Percentiles rank a stretch among this genome's conserved stretches.
Conservation (phyloP, 257 asterid species). For the Capsicum rhomboideum region DNA sequence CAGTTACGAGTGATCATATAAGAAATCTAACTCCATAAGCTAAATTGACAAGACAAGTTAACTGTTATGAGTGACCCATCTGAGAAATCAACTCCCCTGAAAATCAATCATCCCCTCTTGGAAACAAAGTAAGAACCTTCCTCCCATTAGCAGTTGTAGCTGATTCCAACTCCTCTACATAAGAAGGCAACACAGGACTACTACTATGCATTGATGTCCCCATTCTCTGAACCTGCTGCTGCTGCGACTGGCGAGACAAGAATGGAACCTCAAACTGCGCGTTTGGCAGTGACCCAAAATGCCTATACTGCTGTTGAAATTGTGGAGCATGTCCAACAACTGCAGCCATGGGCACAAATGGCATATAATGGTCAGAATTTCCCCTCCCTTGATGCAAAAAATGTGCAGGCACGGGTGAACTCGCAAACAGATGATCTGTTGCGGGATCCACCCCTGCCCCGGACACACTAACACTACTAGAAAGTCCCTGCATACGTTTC, state of each 20-base stretch:
- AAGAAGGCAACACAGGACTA: slow-evolving; percentile 22
- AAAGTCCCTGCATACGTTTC: slow-evolving; percentile 38
- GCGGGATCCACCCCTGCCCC: slow-evolving; percentile 39
- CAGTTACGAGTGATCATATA: not conserved
- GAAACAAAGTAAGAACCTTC: slow-evolving; percentile 73
- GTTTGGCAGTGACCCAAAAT: slow-evolving; percentile 28
- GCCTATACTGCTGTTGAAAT: slow-evolving; percentile 35
- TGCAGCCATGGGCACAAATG: slow-evolving; percentile 44
- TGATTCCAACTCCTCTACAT: slow-evolving; percentile 53
- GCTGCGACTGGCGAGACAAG: slow-evolving; percentile 35
- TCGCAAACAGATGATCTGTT: slow-evolving; percentile 55
- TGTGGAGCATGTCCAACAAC: slow-evolving; percentile 31
- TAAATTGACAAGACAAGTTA: not conserved
- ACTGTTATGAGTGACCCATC: not conserved
- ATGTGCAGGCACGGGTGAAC: slow-evolving; percentile 69
- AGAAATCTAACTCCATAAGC: not conserved
- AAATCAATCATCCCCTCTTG: slow-evolving; percentile 53
- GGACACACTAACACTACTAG: slow-evolving; percentile 10
- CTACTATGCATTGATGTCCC: slow-evolving; percentile 39
- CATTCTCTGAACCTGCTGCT: slow-evolving; percentile 49
- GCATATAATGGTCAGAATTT: slow-evolving; percentile 48
- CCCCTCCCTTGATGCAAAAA: slow-evolving; percentile 55
- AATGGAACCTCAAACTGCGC: slow-evolving; percentile 59
- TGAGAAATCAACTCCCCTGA: not conserved
- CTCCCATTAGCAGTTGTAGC: slow-evolving; percentile 41